These are phyloP conservation scores for Cutaneotrichosporon sp. DNA, from an alignment of 1,284 basidiomycete genomes.

Conservation along the genomic window DNA sequence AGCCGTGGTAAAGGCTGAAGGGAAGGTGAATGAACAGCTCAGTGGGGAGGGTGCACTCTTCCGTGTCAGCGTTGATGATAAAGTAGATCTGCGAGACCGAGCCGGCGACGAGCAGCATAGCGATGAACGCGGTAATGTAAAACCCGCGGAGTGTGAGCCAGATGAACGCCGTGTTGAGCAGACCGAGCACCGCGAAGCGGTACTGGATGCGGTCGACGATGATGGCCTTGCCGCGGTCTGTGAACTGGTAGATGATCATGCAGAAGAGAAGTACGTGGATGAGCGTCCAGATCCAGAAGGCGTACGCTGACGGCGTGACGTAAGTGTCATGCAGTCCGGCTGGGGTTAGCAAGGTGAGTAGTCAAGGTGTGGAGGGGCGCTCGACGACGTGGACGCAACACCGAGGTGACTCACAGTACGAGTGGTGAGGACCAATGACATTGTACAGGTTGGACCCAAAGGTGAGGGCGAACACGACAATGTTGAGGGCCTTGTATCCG, in stretches of 20 bases:
- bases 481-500: slow-evolving; percentile 64
- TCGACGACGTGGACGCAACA: not conserved
- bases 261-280: slow-evolving; percentile 81
- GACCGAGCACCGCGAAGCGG: slow-evolving; percentile 79
- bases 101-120: slow-evolving; percentile 67
- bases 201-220: slow-evolving; percentile 83
- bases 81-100: slow-evolving; percentile 76
- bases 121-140: slow-evolving; percentile 78
- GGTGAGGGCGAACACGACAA: slow-evolving; percentile 47
- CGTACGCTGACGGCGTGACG: slow-evolving; percentile 24
- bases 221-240: slow-evolving; percentile 64
- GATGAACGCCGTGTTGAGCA: slow-evolving; percentile 82
- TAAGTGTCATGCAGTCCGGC: slow-evolving; percentile 52
- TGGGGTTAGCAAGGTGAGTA: slow-evolving; percentile 52
- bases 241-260: slow-evolving; percentile 85
- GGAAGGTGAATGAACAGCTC: slow-evolving; percentile 64
- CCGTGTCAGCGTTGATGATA: slow-evolving; percentile 82
- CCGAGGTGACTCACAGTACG: slow-evolving; percentile 44
- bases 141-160: slow-evolving; percentile 66
- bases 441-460: slow-evolving; percentile 59
- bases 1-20: slow-evolving; percentile 91
- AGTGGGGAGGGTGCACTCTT: slow-evolving; percentile 60
- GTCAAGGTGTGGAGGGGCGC: not conserved
- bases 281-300: slow-evolving; percentile 58
- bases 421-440: slow-evolving; percentile 67